Percentiles rank a stretch among this genome's conserved stretches.
phyloP scores from a whole-genome alignment of 2,329 filamentous ascomycete genomes.

The Juglanconis juglandina region DNA sequence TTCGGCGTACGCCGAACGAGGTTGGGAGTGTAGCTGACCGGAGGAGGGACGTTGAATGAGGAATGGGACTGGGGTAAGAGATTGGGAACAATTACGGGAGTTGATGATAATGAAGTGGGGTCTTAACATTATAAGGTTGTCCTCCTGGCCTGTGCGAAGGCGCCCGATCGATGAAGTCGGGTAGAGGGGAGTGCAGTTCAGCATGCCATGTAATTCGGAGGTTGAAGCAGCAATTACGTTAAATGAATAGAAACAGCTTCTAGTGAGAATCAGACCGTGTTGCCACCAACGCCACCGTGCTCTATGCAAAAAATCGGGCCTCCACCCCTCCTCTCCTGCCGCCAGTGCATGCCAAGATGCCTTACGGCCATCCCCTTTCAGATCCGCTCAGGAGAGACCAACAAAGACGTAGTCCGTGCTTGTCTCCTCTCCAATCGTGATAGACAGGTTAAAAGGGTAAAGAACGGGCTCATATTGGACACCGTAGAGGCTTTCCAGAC shows the following conservation, averaged over 20 bases:
- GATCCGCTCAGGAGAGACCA: neutral
- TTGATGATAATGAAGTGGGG: neutral
- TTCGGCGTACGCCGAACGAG: neutral
- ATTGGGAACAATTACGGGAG: neutral
- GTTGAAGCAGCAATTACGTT: too few species aligned
- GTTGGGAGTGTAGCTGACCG: neutral
- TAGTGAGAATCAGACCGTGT: too few species aligned
- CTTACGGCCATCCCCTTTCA: neutral
- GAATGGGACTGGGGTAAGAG: neutral
- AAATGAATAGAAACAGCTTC: too few species aligned
- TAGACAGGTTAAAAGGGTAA: slow-evolving; percentile 25
- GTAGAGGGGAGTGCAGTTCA: neutral
- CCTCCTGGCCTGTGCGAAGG: neutral
- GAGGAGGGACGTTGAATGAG: neutral
- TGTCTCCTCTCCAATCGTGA: slow-evolving; percentile 25
- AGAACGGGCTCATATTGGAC: slow-evolving; percentile 20
- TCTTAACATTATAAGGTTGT: neutral
- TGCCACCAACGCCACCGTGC: neutral
- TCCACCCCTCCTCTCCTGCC: neutral
- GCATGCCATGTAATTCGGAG: too few species aligned
- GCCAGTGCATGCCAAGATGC: neutral
- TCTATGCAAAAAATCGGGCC: too few species aligned
- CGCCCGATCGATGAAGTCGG: neutral
- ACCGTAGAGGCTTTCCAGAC: slow-evolving; percentile 28
- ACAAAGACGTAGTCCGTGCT: slow-evolving; percentile 26